phyloP scores from a whole-genome alignment of 2,329 filamentous ascomycete species.

The Fusarium multiceps region DNA sequence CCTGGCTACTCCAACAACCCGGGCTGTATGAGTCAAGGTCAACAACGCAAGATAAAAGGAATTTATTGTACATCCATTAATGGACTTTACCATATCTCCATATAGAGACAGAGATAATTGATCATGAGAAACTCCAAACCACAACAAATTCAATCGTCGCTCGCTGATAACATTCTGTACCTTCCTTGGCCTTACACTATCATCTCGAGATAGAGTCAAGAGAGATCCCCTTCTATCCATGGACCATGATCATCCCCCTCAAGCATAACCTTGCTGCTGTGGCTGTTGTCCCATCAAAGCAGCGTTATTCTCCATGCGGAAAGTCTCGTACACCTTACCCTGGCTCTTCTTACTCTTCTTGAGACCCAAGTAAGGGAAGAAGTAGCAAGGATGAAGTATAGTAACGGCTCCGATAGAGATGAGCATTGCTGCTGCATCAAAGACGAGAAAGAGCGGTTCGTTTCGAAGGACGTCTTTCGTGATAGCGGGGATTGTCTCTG shows the following conservation, averaged over 20 bases:
- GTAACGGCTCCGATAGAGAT: conserved; percentile 25
- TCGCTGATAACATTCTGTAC: background rate
- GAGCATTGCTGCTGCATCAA: conserved; percentile 30
- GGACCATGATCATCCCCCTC: no score
- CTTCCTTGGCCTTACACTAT: background rate
- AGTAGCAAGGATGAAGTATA: conserved; percentile 25
- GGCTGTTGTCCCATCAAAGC: conserved; percentile 10
- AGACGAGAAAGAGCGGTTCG: conserved; percentile 30
- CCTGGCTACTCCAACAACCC: background rate
- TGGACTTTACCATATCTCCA: background rate
- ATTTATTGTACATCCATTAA: background rate
- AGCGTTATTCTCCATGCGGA: conserved; percentile 10
- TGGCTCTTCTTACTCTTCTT: conserved; percentile 23
- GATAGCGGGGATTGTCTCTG: conserved; percentile 27
- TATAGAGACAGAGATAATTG: background rate
- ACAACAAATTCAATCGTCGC: background rate
- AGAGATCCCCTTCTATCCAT: background rate
- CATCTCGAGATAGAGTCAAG: background rate
- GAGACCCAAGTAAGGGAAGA: conserved; percentile 29
- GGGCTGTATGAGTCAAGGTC: background rate
- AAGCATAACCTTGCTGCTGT: conserved; percentile 5
- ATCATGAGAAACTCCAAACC: background rate
- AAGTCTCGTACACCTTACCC: conserved; percentile 13
- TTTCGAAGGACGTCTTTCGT: conserved; percentile 24
- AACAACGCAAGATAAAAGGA: background rate